Conservation (phyloP, 306 rosid genomes). For the Castanospermum australe region DNA sequence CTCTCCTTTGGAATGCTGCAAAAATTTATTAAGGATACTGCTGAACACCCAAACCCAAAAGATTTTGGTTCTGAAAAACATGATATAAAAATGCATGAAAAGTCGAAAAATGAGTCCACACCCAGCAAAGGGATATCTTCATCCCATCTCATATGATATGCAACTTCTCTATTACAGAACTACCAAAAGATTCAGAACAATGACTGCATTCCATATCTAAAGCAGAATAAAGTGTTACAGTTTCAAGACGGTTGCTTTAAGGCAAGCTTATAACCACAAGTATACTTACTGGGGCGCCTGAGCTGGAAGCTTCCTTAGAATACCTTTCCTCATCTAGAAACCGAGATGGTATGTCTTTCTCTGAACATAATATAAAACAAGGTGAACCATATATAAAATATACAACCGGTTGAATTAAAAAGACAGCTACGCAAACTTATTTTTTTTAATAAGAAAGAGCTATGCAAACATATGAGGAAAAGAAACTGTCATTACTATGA, state of each 20-base stretch:
- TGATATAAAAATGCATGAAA: not conserved
- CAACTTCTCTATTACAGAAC: not conserved
- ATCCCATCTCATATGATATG: not conserved
- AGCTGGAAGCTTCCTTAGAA: constrained; percentile 69
- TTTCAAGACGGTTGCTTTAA: not conserved
- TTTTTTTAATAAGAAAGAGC: not conserved
- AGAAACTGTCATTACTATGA: not conserved
- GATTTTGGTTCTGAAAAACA: not conserved
- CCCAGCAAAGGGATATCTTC: not conserved
- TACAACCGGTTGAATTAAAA: not conserved
- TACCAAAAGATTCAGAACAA: not conserved
- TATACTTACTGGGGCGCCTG: constrained; percentile 63
- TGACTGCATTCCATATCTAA: not conserved
- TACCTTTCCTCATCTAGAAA: constrained; percentile 65
- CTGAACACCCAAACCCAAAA: not conserved
- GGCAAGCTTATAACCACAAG: not conserved
- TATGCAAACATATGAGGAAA: constrained; percentile 4
- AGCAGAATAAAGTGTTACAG: not conserved
- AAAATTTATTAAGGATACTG: not conserved
- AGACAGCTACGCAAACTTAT: not conserved
- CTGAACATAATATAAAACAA: constrained; percentile 41
- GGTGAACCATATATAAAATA: constrained; percentile 19
- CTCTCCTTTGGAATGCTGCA: not conserved
- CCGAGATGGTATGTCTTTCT: constrained; percentile 83
- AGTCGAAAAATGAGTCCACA: not conserved